Conservation (phyloP, 306 rosid genomes). For the Vigna angularis region DNA sequence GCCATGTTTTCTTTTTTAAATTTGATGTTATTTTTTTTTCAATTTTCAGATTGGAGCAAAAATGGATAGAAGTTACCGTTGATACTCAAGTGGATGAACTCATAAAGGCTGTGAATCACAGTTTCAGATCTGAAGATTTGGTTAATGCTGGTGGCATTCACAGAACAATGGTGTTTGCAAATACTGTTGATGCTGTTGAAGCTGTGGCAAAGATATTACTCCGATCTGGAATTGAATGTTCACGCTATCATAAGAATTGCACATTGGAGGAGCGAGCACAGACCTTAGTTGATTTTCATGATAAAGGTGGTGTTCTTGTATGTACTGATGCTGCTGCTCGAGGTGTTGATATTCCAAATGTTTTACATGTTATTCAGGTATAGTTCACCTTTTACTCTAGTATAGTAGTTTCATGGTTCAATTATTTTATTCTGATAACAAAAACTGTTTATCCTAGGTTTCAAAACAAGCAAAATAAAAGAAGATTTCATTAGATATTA, state of each 20-base stretch:
- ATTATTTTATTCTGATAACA: not conserved
- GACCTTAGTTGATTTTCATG: slow-evolving; percentile 70
- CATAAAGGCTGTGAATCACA: slow-evolving; percentile 71
- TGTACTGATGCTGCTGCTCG: slow-evolving; percentile 99
- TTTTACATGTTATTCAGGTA: slow-evolving; percentile 94
- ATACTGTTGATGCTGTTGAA: slow-evolving; percentile 94
- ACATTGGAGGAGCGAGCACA: slow-evolving; percentile 87
- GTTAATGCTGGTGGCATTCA: slow-evolving; percentile 51
- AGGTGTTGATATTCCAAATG: slow-evolving; percentile 90
- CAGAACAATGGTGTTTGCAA: slow-evolving; percentile 90
- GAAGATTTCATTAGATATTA: slow-evolving; percentile 15
- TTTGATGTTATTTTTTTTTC: slow-evolving; percentile 45
- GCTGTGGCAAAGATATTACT: slow-evolving; percentile 78
- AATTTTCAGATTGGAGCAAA: slow-evolving; percentile 79
- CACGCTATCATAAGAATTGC: slow-evolving; percentile 82
- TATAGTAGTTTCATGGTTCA: slow-evolving; percentile 16
- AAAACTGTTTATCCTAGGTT: slow-evolving; percentile 17
- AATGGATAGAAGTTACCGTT: slow-evolving; percentile 83
- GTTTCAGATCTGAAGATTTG: slow-evolving; percentile 54
- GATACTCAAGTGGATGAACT: slow-evolving; percentile 89
- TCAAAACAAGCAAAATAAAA: slow-evolving; percentile 4
- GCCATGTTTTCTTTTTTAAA: not conserved
- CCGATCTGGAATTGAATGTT: slow-evolving; percentile 71
- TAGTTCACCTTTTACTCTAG: slow-evolving; percentile 37
- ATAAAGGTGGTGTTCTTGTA: slow-evolving; percentile 92